Evolutionary conservation across 768 basidiomycete genomes (phyloP), one percentile per base, ranked within the genome.

Genomic region (Crucibulum laeve): DNA sequence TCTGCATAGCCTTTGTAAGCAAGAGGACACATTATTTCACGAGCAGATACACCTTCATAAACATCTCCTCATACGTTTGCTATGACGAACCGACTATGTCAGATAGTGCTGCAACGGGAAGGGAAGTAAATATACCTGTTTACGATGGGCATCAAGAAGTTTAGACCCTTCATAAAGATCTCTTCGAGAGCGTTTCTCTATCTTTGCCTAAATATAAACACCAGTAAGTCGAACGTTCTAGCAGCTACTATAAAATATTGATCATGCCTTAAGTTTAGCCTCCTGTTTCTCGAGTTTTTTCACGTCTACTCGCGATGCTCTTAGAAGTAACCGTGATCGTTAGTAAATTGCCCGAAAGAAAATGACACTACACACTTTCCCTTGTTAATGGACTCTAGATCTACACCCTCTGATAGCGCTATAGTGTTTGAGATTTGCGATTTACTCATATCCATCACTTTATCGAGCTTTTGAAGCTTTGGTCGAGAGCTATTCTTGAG

Each of bases 51-150:
- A 84, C 92, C 76, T 96, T 91, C 89, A 99, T 90, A 69, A 93
- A 99, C 82, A 99, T 85, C 59, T 99, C 96, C 59, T 98, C 95
- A 66, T 97, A 98, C 15, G 85, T 80, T 87, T 97, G 92, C 84
- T 98, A 51, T 34, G 23, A 4, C 39, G 15, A 23, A 46, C 14
- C 36, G 44, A 40, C n/a, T n/a, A n/a, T n/a, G n/a, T n/a, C n/a
- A n/a, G n/a, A 54, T 24, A 49, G 21, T 13, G 11, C 21, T 28
- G 21, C 25, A 36, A 34, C 24, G 43, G 26, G 25, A n/a, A 17
- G 21, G 25, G 19, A 22, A 30, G 10, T 3, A 15, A 30, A 52
- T 69, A 43, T 49, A 84, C 88, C 73, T 93, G 91, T 68, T 92
- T 93, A 62, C 84, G 81, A 63, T 90, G 84, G 51, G 91, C 84